A percentile compares a stretch with the other conserved stretches of the same genome.
phyloP scores from a whole-genome alignment of 208 protist genomes.

The Angomonas ambiguus region DNA sequence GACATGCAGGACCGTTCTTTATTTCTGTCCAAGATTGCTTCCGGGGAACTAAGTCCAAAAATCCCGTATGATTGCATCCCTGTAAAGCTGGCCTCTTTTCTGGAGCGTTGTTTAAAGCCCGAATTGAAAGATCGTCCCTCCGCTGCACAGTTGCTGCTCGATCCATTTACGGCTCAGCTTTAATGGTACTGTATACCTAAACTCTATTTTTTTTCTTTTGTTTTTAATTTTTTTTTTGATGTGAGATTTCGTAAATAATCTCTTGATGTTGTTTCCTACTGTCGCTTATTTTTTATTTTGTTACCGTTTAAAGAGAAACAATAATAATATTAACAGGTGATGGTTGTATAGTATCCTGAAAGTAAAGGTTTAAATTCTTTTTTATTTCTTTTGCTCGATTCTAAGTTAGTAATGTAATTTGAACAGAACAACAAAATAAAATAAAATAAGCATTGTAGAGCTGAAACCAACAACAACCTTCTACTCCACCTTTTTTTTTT shows the following conservation, averaged over 20 bases:
- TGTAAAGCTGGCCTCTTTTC: constrained; percentile 27
- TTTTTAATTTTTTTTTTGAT: constrained; percentile 4
- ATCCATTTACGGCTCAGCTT: constrained; percentile 35
- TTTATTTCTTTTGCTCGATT: not conserved
- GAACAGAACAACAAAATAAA: no score
- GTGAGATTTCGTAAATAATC: no score
- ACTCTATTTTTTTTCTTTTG: constrained; percentile 7
- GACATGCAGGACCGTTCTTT: constrained; percentile 25
- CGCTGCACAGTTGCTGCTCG: constrained; percentile 33
- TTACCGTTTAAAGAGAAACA: no score
- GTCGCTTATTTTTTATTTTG: no score
- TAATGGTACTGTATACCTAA: not conserved
- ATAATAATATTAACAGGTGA: no score
- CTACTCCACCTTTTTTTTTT: not conserved
- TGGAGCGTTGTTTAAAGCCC: constrained; percentile 33
- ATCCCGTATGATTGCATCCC: constrained; percentile 22
- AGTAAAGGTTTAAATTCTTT: not conserved
- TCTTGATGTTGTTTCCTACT: no score
- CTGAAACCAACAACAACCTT: no score
- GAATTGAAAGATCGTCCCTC: constrained; percentile 28
- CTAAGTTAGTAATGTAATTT: not conserved
- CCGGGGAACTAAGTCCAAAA: constrained; percentile 19
- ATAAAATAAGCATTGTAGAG: not conserved
- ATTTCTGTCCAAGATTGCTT: constrained; percentile 37
- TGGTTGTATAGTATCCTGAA: not conserved